Evolutionary conservation across 2,329 filamentous ascomycete species (phyloP).

Genomic region (Sporothrix curviconia): DNA sequence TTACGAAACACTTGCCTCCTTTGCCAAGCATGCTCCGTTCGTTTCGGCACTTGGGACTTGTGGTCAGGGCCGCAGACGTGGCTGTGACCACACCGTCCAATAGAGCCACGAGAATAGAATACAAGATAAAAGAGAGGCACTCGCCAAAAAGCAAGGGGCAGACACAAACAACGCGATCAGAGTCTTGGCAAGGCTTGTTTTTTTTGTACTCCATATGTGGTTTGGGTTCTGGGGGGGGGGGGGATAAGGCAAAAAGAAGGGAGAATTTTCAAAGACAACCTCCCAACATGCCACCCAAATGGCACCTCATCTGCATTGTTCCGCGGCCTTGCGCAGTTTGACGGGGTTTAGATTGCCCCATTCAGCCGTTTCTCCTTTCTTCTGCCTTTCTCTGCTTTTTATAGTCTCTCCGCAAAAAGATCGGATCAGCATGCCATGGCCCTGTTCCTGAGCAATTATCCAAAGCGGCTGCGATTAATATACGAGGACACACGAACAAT

Average conservation of each 20-base stretch:
- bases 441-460: constrained; percentile 5
- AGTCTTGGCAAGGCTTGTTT: constrained; percentile 11
- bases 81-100: neutral
- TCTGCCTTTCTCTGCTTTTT: neutral
- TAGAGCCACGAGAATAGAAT: neutral
- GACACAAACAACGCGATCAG: neutral
- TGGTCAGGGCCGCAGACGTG: neutral
- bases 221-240: neutral
- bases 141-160: neutral
- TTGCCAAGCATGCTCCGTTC: neutral
- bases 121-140: neutral
- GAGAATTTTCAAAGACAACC: neutral
- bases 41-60: neutral
- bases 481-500: no score
- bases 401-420: neutral
- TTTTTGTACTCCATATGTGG: neutral
- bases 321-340: constrained; percentile 10
- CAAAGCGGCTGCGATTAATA: constrained; percentile 1
- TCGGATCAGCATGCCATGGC: constrained; percentile 1
- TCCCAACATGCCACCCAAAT: no score
- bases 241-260: neutral
- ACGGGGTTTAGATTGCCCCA: constrained; percentile 9
- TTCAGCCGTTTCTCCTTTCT: constrained; percentile 9
- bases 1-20: neutral
- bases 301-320: neutral